A percentile compares a stretch with the other conserved stretches of the same genome.
Conservation (phyloP, 2,329 filamentous ascomycete species). For the Diaporthe australafricana region DNA sequence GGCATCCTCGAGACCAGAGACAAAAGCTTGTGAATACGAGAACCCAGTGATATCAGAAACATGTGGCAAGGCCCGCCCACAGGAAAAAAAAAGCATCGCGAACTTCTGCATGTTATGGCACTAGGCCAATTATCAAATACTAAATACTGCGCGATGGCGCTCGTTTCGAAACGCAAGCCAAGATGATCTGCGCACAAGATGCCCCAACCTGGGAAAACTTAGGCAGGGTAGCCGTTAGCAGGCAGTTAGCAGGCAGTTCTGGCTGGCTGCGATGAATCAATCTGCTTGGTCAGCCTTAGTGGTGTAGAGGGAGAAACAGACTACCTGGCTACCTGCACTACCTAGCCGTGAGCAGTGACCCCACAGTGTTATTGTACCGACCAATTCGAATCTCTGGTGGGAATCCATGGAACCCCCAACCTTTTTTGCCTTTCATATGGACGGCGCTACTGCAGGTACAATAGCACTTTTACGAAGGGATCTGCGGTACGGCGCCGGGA, state of each 20-base stretch:
- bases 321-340: no score
- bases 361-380: neutral
- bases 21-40: constrained; percentile 18
- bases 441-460: constrained; percentile 37
- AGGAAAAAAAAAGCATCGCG: constrained; percentile 8
- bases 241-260: no score
- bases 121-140: constrained; percentile 1
- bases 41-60: neutral
- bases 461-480: constrained; percentile 18
- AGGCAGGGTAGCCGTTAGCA: neutral
- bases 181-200: constrained; percentile 17
- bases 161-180: constrained; percentile 23
- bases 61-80: neutral
- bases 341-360: neutral
- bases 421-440: neutral
- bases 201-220: neutral
- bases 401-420: neutral
- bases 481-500: constrained; percentile 29
- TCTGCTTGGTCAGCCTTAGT: no score
- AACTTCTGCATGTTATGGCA: neutral
- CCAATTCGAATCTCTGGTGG: neutral
- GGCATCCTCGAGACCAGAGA: neutral
- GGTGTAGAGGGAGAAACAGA: neutral
- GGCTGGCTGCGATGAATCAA: neutral
- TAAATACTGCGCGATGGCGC: constrained; percentile 2